A percentile compares a stretch with the other conserved stretches of the same genome.
phyloP scores from a whole-genome alignment of 2,329 filamentous ascomycete species.

The Pseudogymnoascus sp. region DNA sequence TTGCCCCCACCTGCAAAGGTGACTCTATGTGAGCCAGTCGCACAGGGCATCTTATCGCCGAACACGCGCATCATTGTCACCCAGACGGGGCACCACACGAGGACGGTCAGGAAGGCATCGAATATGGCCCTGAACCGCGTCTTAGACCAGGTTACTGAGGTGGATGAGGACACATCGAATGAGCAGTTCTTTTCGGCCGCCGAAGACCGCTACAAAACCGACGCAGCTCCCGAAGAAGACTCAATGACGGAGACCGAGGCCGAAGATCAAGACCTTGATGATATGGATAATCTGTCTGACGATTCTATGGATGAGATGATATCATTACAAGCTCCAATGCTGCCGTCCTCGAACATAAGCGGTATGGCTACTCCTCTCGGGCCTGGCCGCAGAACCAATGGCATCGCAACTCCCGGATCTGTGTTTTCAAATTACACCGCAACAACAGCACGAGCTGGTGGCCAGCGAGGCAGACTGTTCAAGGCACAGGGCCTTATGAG shows the following conservation, averaged over 20 bases:
- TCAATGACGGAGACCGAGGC: conserved; percentile 53
- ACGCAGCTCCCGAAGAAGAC: conserved; percentile 45
- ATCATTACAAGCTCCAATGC: conserved; percentile 69
- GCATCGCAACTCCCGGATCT: conserved; percentile 74
- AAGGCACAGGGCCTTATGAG: conserved; percentile 70
- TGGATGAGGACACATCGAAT: conserved; percentile 75
- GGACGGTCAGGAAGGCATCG: conserved; percentile 41
- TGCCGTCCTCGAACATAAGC: conserved; percentile 71
- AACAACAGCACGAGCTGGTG: conserved; percentile 68
- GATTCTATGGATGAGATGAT: conserved; percentile 93
- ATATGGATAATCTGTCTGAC: conserved; percentile 72
- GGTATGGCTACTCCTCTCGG: conserved; percentile 71
- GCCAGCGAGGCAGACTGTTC: conserved; percentile 70
- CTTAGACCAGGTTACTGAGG: conserved; percentile 51
- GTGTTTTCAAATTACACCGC: conserved; percentile 85
- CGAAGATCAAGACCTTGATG: conserved; percentile 55
- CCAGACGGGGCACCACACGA: conserved; percentile 49
- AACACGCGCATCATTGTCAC: conserved; percentile 79
- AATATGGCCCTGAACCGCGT: conserved; percentile 42
- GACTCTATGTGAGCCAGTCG: conserved; percentile 87
- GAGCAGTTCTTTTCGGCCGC: conserved; percentile 91
- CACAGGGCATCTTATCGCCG: conserved; percentile 72
- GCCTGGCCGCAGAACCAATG: conserved; percentile 66
- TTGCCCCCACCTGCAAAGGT: conserved; percentile 80
- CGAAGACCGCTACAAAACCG: conserved; percentile 63